A percentile compares a stretch with the other conserved stretches of the same genome.
Conservation (phyloP, 257 asterid species). For the Solanum phureja region DNA sequence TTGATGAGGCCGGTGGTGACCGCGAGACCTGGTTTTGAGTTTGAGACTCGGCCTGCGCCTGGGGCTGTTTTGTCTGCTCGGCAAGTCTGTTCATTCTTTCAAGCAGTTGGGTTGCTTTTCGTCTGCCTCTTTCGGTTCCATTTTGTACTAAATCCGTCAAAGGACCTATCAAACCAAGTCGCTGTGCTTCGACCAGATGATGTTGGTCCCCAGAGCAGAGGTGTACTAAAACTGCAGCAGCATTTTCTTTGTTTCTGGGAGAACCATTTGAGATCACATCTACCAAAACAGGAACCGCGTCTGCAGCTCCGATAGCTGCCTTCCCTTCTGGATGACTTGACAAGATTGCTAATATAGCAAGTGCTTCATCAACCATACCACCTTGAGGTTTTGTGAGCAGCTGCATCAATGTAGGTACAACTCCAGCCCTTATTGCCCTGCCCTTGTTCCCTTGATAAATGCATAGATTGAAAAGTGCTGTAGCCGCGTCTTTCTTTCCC, state of each 20-base stretch:
- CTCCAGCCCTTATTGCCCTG: conserved; percentile 19
- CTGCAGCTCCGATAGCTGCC: conserved; percentile 7
- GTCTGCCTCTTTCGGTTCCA: conserved; percentile 6
- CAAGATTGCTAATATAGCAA: conserved; percentile 13
- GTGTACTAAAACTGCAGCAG: conserved; percentile 5
- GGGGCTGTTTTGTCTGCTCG: not conserved
- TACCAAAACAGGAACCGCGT: conserved; percentile 12
- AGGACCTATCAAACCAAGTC: conserved; percentile 5
- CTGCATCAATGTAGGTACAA: conserved; percentile 2
- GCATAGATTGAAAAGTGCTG: conserved; percentile 18
- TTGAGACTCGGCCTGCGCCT: not conserved
- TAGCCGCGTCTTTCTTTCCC: conserved; percentile 21
- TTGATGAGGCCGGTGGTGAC: not conserved
- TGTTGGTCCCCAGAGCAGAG: conserved; percentile 6
- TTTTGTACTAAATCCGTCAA: not conserved
- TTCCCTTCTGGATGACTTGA: conserved; percentile 10
- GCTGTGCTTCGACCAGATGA: conserved; percentile 4
- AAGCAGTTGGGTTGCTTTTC: conserved; percentile 5
- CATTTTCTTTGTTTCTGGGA: conserved; percentile 15
- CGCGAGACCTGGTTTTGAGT: not conserved
- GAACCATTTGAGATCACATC: conserved; percentile 7
- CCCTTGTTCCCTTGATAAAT: conserved; percentile 15
- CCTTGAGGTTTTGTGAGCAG: not conserved
- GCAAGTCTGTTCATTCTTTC: conserved; percentile 2
- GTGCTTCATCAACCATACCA: conserved; percentile 14